Percentiles rank a stretch among this genome's conserved stretches.
phyloP scores from a whole-genome alignment of 805 yeast species.

The Kluyveromyces nonfermentans region DNA sequence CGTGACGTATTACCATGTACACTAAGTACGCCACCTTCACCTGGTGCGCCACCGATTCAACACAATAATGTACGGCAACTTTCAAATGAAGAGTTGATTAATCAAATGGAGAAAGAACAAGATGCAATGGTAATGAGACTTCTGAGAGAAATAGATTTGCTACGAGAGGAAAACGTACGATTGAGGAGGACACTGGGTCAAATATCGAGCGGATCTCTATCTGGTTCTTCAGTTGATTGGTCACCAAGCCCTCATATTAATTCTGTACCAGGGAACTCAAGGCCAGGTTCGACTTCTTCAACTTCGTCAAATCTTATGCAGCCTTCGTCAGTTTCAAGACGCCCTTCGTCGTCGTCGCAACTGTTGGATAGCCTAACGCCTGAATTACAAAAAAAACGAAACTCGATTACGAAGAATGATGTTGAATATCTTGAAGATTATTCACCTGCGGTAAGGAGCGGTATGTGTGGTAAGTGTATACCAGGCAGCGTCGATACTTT shows the following conservation, averaged over 20 bases:
- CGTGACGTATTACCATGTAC: slow-evolving; percentile 2
- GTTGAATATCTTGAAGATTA: slow-evolving; percentile 1
- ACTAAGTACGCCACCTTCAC: slow-evolving; percentile 5
- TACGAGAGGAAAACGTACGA: slow-evolving; percentile 39
- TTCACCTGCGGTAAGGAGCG: not conserved
- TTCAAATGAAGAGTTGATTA: slow-evolving; percentile 40
- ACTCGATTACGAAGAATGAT: slow-evolving; percentile 5
- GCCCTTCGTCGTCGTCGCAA: slow-evolving; percentile 3
- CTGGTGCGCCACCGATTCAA: not conserved
- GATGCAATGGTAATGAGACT: slow-evolving; percentile 50
- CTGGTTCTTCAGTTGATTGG: not conserved
- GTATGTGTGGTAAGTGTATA: not conserved
- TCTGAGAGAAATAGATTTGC: slow-evolving; percentile 40
- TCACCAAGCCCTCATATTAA: not conserved
- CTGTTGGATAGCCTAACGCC: slow-evolving; percentile 8
- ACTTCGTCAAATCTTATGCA: not conserved
- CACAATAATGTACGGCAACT: slow-evolving; percentile 7
- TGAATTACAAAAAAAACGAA: slow-evolving; percentile 9
- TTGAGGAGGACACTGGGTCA: slow-evolving; percentile 22
- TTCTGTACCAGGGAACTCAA: not conserved
- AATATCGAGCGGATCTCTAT: slow-evolving; percentile 3
- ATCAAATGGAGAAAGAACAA: slow-evolving; percentile 55
- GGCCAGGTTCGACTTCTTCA: not conserved
- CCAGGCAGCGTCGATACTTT: not conserved
- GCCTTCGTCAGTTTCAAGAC: not conserved